Conservation (phyloP, 306 rosid genomes). For the Cucumis melo region DNA sequence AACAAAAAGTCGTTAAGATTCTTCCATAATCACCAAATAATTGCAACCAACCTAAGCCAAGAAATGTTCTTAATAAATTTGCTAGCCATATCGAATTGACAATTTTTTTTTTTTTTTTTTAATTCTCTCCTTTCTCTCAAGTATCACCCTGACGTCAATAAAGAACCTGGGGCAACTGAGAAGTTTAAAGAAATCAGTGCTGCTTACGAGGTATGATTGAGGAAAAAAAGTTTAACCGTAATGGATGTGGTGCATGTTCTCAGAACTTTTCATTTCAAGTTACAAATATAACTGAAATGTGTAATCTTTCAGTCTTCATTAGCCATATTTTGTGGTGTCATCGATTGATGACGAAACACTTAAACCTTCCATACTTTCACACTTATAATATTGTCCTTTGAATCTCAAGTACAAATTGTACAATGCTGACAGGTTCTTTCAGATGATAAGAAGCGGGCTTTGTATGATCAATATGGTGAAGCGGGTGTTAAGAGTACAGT, state of each 20-base stretch:
- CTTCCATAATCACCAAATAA: too few species aligned
- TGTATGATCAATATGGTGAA: conserved; percentile 95
- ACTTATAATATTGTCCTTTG: conserved; percentile 35
- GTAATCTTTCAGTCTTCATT: not conserved
- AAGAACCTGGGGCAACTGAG: conserved; percentile 91
- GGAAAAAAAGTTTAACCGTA: conserved; percentile 1
- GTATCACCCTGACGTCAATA: conserved; percentile 98
- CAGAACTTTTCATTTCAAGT: not conserved
- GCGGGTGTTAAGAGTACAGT: conserved; percentile 84
- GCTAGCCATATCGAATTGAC: conserved; percentile 19
- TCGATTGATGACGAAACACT: conserved; percentile 6
- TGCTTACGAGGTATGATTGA: conserved; percentile 72
- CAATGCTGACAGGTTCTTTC: conserved; percentile 86
- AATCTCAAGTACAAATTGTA: conserved; percentile 61
- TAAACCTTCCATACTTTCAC: conserved; percentile 12
- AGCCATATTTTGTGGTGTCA: not conserved
- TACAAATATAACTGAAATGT: not conserved
- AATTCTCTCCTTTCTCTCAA: conserved; percentile 15
- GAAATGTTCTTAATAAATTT: not conserved
- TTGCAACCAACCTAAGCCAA: too few species aligned
- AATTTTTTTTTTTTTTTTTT: not conserved
- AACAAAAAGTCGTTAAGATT: too few species aligned
- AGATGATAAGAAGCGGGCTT: conserved; percentile 92
- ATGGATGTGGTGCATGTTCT: not conserved
- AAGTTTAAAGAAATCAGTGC: conserved; percentile 92